Evolutionary conservation across 345 rosid genomes (phyloP).

Genomic region (Gossypium anomalum): DNA sequence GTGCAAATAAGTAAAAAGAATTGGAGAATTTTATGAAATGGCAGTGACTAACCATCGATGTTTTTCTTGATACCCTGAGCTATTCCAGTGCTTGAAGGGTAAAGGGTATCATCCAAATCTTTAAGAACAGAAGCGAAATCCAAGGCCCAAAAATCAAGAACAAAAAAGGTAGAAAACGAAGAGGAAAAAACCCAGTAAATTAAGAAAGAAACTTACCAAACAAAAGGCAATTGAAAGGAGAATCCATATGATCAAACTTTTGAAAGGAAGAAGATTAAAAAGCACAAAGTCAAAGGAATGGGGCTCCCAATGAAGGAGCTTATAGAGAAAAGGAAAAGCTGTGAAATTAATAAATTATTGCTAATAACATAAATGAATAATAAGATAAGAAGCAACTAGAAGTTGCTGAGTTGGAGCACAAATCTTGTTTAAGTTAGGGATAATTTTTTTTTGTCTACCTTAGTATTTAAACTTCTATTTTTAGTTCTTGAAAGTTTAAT

Average conservation of each 20-base stretch:
- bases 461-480: too few species aligned
- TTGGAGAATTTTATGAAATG: background rate
- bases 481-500: too few species aligned
- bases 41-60: conserved; percentile 53
- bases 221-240: conserved; percentile 63
- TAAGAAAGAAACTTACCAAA: conserved; percentile 43
- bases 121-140: background rate
- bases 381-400: too few species aligned
- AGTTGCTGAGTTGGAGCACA: too few species aligned
- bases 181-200: background rate
- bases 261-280: background rate
- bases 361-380: too few species aligned
- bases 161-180: background rate
- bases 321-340: too few species aligned
- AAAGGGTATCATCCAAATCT: conserved; percentile 97
- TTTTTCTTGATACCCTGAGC: conserved; percentile 66
- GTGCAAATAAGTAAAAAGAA: background rate
- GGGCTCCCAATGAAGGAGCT: too few species aligned
- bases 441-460: too few species aligned
- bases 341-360: too few species aligned
- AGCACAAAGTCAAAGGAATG: too few species aligned
- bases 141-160: background rate
- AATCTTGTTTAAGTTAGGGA: too few species aligned
- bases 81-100: conserved; percentile 64
- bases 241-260: conserved; percentile 23